Percentiles rank a stretch among this genome's conserved stretches.
Evolutionary conservation across 2,329 filamentous ascomycete species (phyloP).

Genomic region (Fusarium mundagurra): DNA sequence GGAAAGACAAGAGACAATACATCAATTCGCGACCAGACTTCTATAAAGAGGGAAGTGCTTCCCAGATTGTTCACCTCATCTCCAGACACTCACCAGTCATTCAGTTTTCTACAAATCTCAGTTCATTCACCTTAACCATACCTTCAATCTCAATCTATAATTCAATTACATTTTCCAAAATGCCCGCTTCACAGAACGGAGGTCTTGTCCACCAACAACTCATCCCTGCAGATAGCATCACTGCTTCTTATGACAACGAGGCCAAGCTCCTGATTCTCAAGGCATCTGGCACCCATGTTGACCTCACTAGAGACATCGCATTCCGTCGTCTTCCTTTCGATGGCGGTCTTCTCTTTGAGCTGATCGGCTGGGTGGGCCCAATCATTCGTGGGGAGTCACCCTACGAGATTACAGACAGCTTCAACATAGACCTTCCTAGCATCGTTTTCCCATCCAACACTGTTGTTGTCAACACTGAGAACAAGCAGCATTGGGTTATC

Average conservation of each 20-base stretch:
- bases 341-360: slow-evolving; percentile 18
- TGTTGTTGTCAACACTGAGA: slow-evolving; percentile 18
- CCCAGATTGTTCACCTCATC: background rate
- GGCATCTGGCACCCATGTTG: slow-evolving; percentile 3
- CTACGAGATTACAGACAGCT: slow-evolving; percentile 1
- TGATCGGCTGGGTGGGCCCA: slow-evolving; percentile 11
- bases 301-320: slow-evolving; percentile 1
- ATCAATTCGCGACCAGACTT: too few relatives aligned
- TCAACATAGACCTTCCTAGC: slow-evolving; percentile 17
- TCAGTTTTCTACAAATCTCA: background rate
- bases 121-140: background rate
- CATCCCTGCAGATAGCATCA: slow-evolving; percentile 9
- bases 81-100: background rate
- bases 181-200: background rate
- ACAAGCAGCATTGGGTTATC: slow-evolving; percentile 17
- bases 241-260: slow-evolving; percentile 18
- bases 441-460: slow-evolving; percentile 5
- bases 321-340: slow-evolving; percentile 15
- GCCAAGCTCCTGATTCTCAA: slow-evolving; percentile 1
- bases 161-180: background rate
- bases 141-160: too few relatives aligned
- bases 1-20: background rate
- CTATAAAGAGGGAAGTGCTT: background rate
- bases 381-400: background rate
- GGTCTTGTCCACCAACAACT: slow-evolving; percentile 11